A percentile compares a stretch with the other conserved stretches of the same genome.
Conservation (phyloP, 2,329 filamentous ascomycete species). For the Phyllosticta citriasiana region DNA sequence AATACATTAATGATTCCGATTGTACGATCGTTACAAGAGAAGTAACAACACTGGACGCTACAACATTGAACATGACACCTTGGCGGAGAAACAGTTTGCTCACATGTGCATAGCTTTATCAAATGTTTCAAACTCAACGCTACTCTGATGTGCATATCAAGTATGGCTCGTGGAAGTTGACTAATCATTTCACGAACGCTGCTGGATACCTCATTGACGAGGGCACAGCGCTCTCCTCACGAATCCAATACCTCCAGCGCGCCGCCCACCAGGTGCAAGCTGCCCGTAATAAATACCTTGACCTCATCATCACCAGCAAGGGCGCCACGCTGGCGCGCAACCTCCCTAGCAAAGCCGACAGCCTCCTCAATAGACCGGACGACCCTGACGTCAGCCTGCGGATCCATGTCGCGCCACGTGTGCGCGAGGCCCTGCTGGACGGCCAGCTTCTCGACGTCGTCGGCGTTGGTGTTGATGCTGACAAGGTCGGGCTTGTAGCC, state of each 20-base stretch:
- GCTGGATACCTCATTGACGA: background rate
- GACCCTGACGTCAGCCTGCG: slow-evolving; percentile 42
- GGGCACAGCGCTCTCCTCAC: background rate
- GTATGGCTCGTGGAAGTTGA: background rate
- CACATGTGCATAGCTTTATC: background rate
- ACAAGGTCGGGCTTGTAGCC: slow-evolving; percentile 56
- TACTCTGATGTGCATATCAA: background rate
- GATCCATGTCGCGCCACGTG: slow-evolving; percentile 41
- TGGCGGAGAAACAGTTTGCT: background rate
- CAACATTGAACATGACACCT: background rate
- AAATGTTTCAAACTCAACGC: background rate
- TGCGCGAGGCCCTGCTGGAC: slow-evolving; percentile 60
- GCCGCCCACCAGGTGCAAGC: slow-evolving; percentile 73
- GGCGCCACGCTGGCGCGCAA: slow-evolving; percentile 19
- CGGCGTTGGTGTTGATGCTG: slow-evolving; percentile 49
- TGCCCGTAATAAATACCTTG: slow-evolving; percentile 68
- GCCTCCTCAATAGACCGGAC: slow-evolving; percentile 60
- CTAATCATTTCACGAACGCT: background rate
- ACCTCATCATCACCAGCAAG: slow-evolving; percentile 32
- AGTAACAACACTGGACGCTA: slow-evolving; percentile 1
- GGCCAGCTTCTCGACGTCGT: slow-evolving; percentile 47
- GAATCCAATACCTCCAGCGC: slow-evolving; percentile 61
- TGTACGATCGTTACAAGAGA: slow-evolving; percentile 10
- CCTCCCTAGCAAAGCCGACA: slow-evolving; percentile 45
- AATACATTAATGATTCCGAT: slow-evolving; percentile 12